Percentiles rank a stretch among this genome's conserved stretches.
Evolutionary conservation across 2,329 filamentous ascomycete species (phyloP).

Genomic region (Penicillium sp.): DNA sequence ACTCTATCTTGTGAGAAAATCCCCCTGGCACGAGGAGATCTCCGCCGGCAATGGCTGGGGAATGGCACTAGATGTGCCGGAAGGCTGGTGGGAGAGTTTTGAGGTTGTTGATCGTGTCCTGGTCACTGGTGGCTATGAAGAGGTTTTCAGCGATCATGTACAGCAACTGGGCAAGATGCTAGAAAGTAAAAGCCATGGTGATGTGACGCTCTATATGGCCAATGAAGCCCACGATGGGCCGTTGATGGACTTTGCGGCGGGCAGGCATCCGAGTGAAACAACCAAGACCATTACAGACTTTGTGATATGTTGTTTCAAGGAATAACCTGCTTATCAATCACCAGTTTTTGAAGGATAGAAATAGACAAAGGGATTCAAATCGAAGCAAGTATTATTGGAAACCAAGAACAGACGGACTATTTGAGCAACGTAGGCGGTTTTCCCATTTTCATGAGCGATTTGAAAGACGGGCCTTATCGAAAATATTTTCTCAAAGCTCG

Average conservation of each 20-base stretch:
- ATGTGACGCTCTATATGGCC: constrained; percentile 22
- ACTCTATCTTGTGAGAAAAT: constrained; percentile 20
- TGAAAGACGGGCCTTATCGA: too few species aligned
- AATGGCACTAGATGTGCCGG: constrained; percentile 33
- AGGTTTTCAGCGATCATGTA: constrained; percentile 33
- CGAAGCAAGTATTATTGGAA: too few species aligned
- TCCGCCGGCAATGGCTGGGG: constrained; percentile 28
- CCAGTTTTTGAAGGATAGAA: too few species aligned
- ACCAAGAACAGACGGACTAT: too few species aligned
- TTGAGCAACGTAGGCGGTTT: too few species aligned
- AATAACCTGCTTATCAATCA: background rate
- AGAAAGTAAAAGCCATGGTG: background rate
- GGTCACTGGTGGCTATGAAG: constrained; percentile 29
- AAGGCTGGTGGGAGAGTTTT: constrained; percentile 29
- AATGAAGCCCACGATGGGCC: constrained; percentile 33
- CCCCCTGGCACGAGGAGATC: constrained; percentile 32
- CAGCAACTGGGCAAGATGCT: constrained; percentile 13
- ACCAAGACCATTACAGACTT: constrained; percentile 23
- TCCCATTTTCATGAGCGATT: too few species aligned
- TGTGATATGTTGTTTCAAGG: constrained; percentile 9
- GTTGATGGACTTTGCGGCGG: constrained; percentile 32
- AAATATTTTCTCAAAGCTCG: background rate
- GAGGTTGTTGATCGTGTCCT: constrained; percentile 23
- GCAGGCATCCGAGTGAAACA: constrained; percentile 18
- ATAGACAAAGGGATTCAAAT: too few species aligned